Base-by-base conservation (phyloP, 2,329 filamentous ascomycete genomes). In the Westerdykella sp. region DNA sequence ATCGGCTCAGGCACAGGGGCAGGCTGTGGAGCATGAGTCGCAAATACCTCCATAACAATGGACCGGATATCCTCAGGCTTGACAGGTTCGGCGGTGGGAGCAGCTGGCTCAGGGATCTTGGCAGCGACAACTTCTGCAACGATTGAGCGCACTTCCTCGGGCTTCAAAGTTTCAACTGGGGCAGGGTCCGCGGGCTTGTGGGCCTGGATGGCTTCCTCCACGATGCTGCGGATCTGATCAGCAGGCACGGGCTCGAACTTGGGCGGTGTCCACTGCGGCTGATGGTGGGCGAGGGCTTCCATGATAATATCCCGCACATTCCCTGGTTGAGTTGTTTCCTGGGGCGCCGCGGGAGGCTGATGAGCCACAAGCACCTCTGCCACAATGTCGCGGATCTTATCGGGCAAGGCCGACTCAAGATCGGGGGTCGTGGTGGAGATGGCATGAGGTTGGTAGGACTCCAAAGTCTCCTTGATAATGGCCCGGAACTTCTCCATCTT, bases 401-500 rank as follows among this genome's bases (percentile, higher is more conserved):
- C 89, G 53, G 89, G 69, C 51, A 53, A 49, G 22, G 63, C 40
- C 25, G 57, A 50, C 35, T 62, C 58, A 37, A 54, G 41, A 47
- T 54, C 56, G 42, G 57, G 54, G 5, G 53, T 53, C 11, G 61
- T 53, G 42, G 59, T 41, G 12, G 60, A 50, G 3, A 54, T 50
- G 41, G 57, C 50, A 30, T 46, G 45, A 59, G 68, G 51, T 49
- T 74, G 63, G 45, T 71, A 71, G 42, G 70, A 63, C 40, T 72
- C 68, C 25, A 95, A 69, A 4, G 83, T 84, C 55, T 87, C 80
- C 14, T 86, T 66, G 15, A 76, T 63, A 28, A 72, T 70, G 9
- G 61, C 60, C 51, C 72, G 71, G 51, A 98, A 87, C 63, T 91
- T 88, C 45, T 96, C 89, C 56, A 90, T 67, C 55, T 81, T 87